Evolutionary conservation across 2,329 filamentous ascomycete genomes (phyloP), one percentile per base, ranked within the genome.

Genomic region (Plenodomus biglobosus): DNA sequence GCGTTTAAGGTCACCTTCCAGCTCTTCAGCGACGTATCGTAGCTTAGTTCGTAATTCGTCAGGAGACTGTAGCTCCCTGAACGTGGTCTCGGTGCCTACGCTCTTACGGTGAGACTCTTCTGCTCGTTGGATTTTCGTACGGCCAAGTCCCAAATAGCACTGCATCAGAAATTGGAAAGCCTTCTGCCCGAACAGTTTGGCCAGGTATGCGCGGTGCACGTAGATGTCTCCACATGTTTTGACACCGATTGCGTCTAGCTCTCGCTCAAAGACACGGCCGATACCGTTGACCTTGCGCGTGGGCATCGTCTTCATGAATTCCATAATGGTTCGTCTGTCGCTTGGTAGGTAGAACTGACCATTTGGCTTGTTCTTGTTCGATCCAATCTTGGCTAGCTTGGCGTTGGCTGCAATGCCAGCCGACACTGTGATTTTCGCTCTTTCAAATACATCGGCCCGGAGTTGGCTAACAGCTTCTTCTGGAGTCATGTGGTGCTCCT

Each of bases 341-440:
- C 80, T 88, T 0, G 86, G 80, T 1, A 97, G 76, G 8, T 82
- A 74, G 60, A 87, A 97, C 66, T 97, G 94, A 0, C 94, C 94
- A 61, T 99, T 95, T 0, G 94, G 94, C 66, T 99, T 99, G 72
- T 97, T 96, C 70, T 87, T 84, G 66, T 99, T 96, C 16, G 90
- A 95, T 61, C 88, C 90, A 24, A 99, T 96, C 73, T 99, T 99
- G 22, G 94, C 92, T 13, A 99, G 78, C 66, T 91, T 92, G 0
- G 92, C 86, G 69, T 99, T 99, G 1, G 90, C 88, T 1, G 91
- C 92, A 51, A 99, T 96, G 0, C 94, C 94, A 0, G 92, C 94
- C 15, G 92, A 96, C 3, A 99, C 86, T 0, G 92, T 96, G 47
- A 99, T 86, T 34, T 86, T 84, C 0, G 90, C 87, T 62, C 82